phyloP scores from a whole-genome alignment of 192 early-diverging fungal species.

The Allomyces macrogynus region DNA sequence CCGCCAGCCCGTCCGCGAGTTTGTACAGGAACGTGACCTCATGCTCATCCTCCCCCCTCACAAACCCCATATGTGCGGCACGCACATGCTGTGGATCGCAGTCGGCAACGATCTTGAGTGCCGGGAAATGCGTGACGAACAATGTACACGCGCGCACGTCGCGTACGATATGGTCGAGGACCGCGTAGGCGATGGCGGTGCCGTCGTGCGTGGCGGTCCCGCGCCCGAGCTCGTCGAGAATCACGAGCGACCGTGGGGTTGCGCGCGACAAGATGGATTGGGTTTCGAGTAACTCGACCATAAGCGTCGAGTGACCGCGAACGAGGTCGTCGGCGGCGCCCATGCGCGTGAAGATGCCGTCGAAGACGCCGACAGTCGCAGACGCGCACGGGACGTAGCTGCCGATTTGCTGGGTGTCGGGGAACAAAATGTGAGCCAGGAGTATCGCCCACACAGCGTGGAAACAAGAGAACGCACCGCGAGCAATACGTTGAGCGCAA shows the following conservation, averaged over 20 bases:
- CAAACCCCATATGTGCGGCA: constrained; percentile 30
- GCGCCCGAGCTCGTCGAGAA: constrained; percentile 64
- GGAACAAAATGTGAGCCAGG: constrained; percentile 11
- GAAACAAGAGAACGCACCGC: not conserved
- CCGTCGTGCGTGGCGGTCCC: constrained; percentile 61
- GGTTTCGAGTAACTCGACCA: constrained; percentile 58
- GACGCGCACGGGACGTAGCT: constrained; percentile 45
- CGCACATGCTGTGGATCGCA: constrained; percentile 11
- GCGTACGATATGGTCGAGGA: constrained; percentile 30
- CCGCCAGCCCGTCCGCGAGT: constrained; percentile 33
- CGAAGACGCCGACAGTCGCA: constrained; percentile 43
- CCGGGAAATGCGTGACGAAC: constrained; percentile 70
- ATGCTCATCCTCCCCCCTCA: constrained; percentile 8
- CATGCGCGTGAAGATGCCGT: constrained; percentile 50
- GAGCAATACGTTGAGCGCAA: constrained; percentile 18
- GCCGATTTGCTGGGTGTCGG: constrained; percentile 49
- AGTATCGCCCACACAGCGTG: not conserved
- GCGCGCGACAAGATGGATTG: constrained; percentile 47
- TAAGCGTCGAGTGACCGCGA: constrained; percentile 49
- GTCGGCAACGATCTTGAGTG: constrained; percentile 23
- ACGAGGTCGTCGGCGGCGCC: constrained; percentile 50
- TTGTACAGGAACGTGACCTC: constrained; percentile 47
- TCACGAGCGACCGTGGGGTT: constrained; percentile 35
- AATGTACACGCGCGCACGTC: constrained; percentile 27
- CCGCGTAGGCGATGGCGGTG: constrained; percentile 42